A percentile compares a stretch with the other conserved stretches of the same genome.
phyloP scores from a whole-genome alignment of 2,329 filamentous ascomycete genomes.

The Furcasterigmium furcatum region DNA sequence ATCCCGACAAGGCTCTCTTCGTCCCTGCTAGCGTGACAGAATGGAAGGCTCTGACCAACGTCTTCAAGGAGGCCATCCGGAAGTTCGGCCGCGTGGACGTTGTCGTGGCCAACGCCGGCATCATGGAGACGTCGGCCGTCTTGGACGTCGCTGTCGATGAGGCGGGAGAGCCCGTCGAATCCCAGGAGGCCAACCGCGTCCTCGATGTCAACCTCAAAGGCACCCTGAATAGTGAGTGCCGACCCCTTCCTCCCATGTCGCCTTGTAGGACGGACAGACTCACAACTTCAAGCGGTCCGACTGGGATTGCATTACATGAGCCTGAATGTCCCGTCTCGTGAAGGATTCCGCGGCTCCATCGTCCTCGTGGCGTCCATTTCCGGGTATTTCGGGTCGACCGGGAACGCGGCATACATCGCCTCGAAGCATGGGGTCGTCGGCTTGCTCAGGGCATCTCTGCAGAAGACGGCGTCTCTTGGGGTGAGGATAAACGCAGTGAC shows the following conservation, averaged over 20 bases:
- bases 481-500: not conserved
- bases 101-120: conserved; percentile 58
- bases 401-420: conserved; percentile 11
- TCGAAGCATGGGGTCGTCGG: conserved; percentile 16
- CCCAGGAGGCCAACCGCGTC: conserved; percentile 32
- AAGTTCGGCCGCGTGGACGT: conserved; percentile 47
- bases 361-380: conserved; percentile 13
- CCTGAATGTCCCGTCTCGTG: not conserved
- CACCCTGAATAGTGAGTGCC: not conserved
- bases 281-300: not conserved
- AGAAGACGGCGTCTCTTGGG: not conserved
- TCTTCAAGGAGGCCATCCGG: conserved; percentile 41
- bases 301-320: not conserved
- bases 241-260: too few relatives aligned
- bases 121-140: conserved; percentile 51
- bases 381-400: conserved; percentile 15
- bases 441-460: conserved; percentile 6
- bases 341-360: conserved; percentile 9
- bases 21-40: conserved; percentile 1
- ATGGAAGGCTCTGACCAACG: conserved; percentile 1
- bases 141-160: conserved; percentile 56
- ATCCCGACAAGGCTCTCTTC: not conserved
- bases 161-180: conserved; percentile 27
- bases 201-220: conserved; percentile 52
- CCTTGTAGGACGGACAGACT: too few relatives aligned